Base-by-base conservation (phyloP, 2,329 filamentous ascomycete genomes). In the Pseudovirgaria hyperparasitica region DNA sequence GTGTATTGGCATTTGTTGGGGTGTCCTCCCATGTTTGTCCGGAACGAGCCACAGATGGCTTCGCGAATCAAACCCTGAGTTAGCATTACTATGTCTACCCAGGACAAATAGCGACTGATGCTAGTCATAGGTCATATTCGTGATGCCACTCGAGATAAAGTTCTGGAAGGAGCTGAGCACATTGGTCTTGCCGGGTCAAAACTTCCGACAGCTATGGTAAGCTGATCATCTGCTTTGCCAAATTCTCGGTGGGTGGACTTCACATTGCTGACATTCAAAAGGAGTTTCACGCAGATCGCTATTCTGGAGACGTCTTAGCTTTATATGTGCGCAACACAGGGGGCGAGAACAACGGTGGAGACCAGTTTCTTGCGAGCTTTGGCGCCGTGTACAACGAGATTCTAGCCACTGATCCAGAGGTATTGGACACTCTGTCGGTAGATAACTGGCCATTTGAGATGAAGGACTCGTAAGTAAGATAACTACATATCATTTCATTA, bases 131-230 rank as follows among this genome's bases (percentile, higher is more conserved):
- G 47, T 32, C 50, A 54, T 30, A 39, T 54, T 22, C 45, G 45
- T n/a, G 50, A 54, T 31, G 50, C 49, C 5, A 52, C 48, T 7
- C 45, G 47, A 20, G 43, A 51, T 23, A 29, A 25, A 6, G 47
- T 52, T 7, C 48, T 48, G 2, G 22, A 32, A 5, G 45, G 47
- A 34, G 50, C 48, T n/a, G 43, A 43, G 23, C 36, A 44, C 16
- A 41, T 54, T 9, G 49, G 49, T 9, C 49, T 54, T 21, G 49
- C 50, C 6, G 50, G 50, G 11, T 53, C 49, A 6, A 54, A 54
- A 36, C 41, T 52, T 22, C 46, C 48, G 12, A 30, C 40, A 9
- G 45, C 46, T 5, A 52, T 54, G 50, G 36, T 39, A 33, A 19
- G 6, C 27, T 10, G 11, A 19, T 9, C 6, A 18, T 11, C 12